Base-by-base conservation (phyloP, 495 filamentous ascomycete species). In the Podospora pseudocomata region DNA sequence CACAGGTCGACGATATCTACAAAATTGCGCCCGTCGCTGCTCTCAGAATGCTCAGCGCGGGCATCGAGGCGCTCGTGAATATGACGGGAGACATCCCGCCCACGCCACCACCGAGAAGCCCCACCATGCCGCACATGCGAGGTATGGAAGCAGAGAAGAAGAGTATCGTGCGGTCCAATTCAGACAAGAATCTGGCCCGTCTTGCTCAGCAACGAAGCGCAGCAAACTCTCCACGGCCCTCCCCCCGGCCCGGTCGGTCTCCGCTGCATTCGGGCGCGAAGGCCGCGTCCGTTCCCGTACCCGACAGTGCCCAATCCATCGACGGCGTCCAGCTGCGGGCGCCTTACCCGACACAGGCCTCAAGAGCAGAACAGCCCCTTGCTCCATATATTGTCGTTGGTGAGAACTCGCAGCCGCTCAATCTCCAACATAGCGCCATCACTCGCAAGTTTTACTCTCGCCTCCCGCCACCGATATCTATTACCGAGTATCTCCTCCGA, bases 401-500 rank as follows among this genome's bases (percentile, higher is more conserved):
- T 26, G 84, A 87, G 20, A 82, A 88, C 68, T 86, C 87, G 34
- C 84, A 91, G 68, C 87, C 86, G 2, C 78, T 88, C 53, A 83
- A 85, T 65, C 77, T 88, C 23, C 93, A 97, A 76, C 89, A 92
- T 71, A 86, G 86, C 65, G 89, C 93, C 65, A 89, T 98, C 63
- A 90, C 91, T 13, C 88, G 92, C 32, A 93, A 95, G 67, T 99
- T 99, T 79, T 94, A 94, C 77, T 94, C 91, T 26, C 96, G 95
- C 74, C 85, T 87, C 49, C 87, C 91, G 1, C 95, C 95, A 11
- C 86, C 88, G 2, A 92, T 98, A 64, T 81, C 89, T 11, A 81
- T 98, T 59, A 88, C 90, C 71, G 90, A 96, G 60, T 99, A 99
- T 76, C 84, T 97, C 20, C 79, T 88, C 69, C 91, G 95, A 58